Conservation (phyloP, 192 early-diverging fungal genomes). For the Rhizophlyctis rosea region DNA sequence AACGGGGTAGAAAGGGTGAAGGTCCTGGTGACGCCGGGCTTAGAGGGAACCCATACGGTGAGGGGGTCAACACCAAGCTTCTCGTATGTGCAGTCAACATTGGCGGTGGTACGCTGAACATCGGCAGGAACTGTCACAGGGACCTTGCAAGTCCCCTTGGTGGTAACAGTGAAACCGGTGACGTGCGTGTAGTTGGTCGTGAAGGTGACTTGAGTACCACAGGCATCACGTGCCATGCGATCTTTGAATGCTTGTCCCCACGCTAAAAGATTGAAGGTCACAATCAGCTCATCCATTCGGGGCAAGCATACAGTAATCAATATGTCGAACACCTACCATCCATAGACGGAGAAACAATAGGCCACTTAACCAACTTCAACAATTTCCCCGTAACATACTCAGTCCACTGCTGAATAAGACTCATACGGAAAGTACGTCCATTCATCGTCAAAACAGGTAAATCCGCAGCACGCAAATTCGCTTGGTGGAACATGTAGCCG, state of each 20-base stretch:
- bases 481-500: conserved; percentile 41
- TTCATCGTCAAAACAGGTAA: conserved; percentile 24
- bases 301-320: too few species aligned
- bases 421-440: conserved; percentile 17
- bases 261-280: too few species aligned
- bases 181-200: too few species aligned
- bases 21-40: too few species aligned
- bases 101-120: not conserved
- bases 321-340: conserved; percentile 15
- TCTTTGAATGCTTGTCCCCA: conserved; percentile 10
- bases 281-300: too few species aligned
- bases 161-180: too few species aligned
- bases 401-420: conserved; percentile 31
- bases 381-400: conserved; percentile 19
- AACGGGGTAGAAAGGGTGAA: too few species aligned
- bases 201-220: not conserved
- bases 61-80: conserved; percentile 15
- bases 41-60: conserved; percentile 21
- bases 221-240: conserved; percentile 8
- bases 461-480: conserved; percentile 29
- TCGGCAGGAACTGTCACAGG: conserved; percentile 10
- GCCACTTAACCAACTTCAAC: conserved; percentile 20
- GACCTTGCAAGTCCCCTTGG: conserved; percentile 14
- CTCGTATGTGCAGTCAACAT: conserved; percentile 4
- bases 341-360: conserved; percentile 14